Evolutionary conservation across 306 rosid species (phyloP), one percentile per base, ranked within the genome.

Genomic region (Prunus dulcis): DNA sequence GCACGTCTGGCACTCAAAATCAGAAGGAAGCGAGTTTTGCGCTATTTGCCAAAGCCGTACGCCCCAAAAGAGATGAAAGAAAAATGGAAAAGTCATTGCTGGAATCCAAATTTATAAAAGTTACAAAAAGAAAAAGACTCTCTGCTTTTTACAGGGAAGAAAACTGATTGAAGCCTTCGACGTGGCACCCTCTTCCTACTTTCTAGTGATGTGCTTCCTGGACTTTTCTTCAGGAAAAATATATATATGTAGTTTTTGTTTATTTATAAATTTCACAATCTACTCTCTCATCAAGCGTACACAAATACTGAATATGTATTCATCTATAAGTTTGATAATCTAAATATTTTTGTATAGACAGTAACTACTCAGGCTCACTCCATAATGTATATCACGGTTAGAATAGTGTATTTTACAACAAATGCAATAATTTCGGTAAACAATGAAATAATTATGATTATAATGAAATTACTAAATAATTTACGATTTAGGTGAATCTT

Each of bases 21-120:
- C 69, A 63, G 75, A 47, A 60, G 13, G 74, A 45, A 69, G 70
- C 72, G 83, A 66, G 80, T 28, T 62, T 74, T 47, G 62, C 76
- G 50, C 69, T 20, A 41, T 68, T 65, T 55, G 74, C 66, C 69
- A 73, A 70, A 51, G n/a, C 77, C 88, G 78, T 82, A 82, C 87
- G 27, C 56, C 30, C 20, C 17, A 30, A 63, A 60, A 28, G 12
- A 60, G 64, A 6, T 63, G 3, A 2, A 51, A 13, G 3, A 1
- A 51, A 13, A 25, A 6, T 57, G 20, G 8, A 23, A 18, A 52
- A 51, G 68, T 11, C 27, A 11, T 10, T 38, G 64, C 50, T 63
- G 69, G 77, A 73, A 45, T 18, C 78, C n/a, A 58, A 63, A 60
- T 52, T 75, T 76, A 53, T 18, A 13, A 15, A 57, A 25, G 47